Percentiles rank a stretch among this genome's conserved stretches.
These are phyloP conservation scores for Fraxinus angustifolia DNA, from an alignment of 305 asterid species.

Conservation along the genomic window DNA sequence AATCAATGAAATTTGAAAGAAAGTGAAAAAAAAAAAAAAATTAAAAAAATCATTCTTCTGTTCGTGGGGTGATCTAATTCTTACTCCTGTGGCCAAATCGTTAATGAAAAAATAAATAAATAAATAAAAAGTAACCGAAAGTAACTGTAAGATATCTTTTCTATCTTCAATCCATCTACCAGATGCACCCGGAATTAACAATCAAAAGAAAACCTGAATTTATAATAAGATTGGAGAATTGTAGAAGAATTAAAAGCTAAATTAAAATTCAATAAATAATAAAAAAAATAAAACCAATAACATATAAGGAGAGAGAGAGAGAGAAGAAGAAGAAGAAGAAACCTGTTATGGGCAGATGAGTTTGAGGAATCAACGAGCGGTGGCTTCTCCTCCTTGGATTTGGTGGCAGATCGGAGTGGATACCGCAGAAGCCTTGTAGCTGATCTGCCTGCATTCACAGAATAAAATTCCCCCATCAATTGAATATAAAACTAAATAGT, in stretches of 20 bases:
- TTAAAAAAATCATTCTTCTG: not conserved
- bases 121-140: not conserved
- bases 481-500: not conserved
- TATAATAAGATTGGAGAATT: not conserved
- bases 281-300: not conserved
- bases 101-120: not conserved
- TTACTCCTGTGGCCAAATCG: not conserved
- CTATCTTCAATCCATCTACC: not conserved
- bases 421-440: slow-evolving; percentile 70
- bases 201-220: not conserved
- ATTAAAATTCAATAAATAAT: not conserved
- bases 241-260: not conserved
- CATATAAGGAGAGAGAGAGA: not conserved
- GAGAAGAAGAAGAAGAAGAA: not conserved
- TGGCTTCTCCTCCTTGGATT: slow-evolving; percentile 62
- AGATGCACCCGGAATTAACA: not conserved
- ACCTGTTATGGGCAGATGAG: slow-evolving; percentile 61
- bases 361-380: slow-evolving; percentile 54
- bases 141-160: not conserved
- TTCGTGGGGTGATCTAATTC: not conserved
- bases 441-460: slow-evolving; percentile 39
- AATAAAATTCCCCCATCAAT: not conserved
- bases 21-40: not conserved
- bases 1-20: not conserved
- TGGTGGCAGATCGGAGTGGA: slow-evolving; percentile 75